These are phyloP conservation scores for Dacryopinax spathularia DNA, from an alignment of 768 basidiomycete genomes.

Conservation along the genomic window DNA sequence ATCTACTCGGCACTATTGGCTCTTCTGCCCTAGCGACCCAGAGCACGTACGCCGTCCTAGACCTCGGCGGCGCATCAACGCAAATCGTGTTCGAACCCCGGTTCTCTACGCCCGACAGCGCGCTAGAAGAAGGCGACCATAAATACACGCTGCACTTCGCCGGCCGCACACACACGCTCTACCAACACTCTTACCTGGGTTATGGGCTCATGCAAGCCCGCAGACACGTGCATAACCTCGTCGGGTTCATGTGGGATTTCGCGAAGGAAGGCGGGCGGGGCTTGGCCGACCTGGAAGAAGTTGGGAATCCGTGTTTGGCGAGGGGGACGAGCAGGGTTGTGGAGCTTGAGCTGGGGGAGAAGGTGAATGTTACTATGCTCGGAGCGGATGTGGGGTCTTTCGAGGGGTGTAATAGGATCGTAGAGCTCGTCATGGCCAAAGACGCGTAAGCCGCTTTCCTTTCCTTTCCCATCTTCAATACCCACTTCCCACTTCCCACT, in stretches of 20 bases:
- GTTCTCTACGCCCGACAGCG: slow-evolving; percentile 29
- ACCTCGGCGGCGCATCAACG: slow-evolving; percentile 91
- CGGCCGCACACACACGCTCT: slow-evolving; percentile 55
- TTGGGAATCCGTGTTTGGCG: slow-evolving; percentile 75
- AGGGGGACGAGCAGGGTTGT: slow-evolving; percentile 48
- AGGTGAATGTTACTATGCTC: slow-evolving; percentile 65
- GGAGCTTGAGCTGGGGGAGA: slow-evolving; percentile 32
- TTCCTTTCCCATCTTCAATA: neutral
- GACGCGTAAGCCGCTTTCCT: slow-evolving; percentile 51
- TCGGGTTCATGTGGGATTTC: slow-evolving; percentile 67
- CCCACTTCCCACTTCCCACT: neutral
- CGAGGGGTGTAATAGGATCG: slow-evolving; percentile 67
- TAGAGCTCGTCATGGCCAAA: slow-evolving; percentile 87
- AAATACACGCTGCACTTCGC: slow-evolving; percentile 73
- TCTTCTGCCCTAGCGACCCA: slow-evolving; percentile 33
- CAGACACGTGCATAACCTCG: slow-evolving; percentile 69
- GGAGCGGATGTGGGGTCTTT: slow-evolving; percentile 72
- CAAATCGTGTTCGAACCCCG: slow-evolving; percentile 93
- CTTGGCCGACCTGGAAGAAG: slow-evolving; percentile 17
- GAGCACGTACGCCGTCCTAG: slow-evolving; percentile 74
- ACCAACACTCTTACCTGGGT: slow-evolving; percentile 96
- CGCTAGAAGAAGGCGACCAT: slow-evolving; percentile 71
- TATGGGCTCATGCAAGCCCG: slow-evolving; percentile 89
- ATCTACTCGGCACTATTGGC: slow-evolving; percentile 63
- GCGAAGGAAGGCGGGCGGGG: slow-evolving; percentile 16